phyloP scores from a whole-genome alignment of 805 yeast species.

The Brettanomyces naardenensis region DNA sequence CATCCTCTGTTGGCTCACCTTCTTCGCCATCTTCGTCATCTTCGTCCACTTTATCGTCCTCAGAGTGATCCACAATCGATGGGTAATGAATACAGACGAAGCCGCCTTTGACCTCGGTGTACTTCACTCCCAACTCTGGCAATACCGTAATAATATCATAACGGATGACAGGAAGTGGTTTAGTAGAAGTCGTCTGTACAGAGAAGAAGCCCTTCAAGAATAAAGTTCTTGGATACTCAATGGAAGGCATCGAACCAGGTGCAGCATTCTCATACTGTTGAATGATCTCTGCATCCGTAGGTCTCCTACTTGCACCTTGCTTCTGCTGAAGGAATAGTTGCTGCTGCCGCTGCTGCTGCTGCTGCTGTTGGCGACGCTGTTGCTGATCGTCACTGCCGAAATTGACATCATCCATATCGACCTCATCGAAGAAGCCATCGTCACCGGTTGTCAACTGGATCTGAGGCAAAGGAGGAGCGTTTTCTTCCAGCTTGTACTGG shows the following conservation, averaged over 20 bases:
- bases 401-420: slow-evolving; percentile 30
- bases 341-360: neutral
- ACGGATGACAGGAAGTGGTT: slow-evolving; percentile 82
- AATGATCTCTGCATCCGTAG: slow-evolving; percentile 42
- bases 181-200: slow-evolving; percentile 91
- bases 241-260: slow-evolving; percentile 83
- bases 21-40: too few relatives aligned
- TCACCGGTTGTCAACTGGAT: slow-evolving; percentile 29
- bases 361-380: neutral
- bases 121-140: slow-evolving; percentile 68
- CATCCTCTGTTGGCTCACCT: too few relatives aligned
- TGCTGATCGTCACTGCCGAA: slow-evolving; percentile 17
- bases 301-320: slow-evolving; percentile 1
- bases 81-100: slow-evolving; percentile 73
- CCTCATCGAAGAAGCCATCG: slow-evolving; percentile 55
- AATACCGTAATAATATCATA: slow-evolving; percentile 74
- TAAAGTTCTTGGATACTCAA: slow-evolving; percentile 85
- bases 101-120: slow-evolving; percentile 89
- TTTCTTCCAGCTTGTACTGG: slow-evolving; percentile 13
- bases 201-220: slow-evolving; percentile 90
- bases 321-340: neutral
- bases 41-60: neutral
- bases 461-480: slow-evolving; percentile 39
- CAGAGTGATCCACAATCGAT: slow-evolving; percentile 26
- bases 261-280: slow-evolving; percentile 43